Base-by-base conservation (phyloP, 1,139 yeast species). In the Hyphopichia khmerensis region DNA sequence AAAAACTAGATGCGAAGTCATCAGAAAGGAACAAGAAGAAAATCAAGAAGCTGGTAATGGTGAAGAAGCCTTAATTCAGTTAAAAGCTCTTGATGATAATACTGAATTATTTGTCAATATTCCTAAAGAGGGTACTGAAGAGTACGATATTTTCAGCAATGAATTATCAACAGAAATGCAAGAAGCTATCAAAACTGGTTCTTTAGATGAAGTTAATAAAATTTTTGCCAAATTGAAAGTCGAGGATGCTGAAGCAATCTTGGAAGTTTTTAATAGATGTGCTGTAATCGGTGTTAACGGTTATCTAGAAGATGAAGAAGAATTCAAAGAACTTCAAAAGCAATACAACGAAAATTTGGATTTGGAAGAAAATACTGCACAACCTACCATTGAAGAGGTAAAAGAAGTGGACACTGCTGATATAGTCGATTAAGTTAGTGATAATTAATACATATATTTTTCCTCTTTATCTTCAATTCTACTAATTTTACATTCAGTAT, bases 241-340 rank as follows among this genome's bases (percentile, higher is more conserved):
- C 5, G 87, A 78, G 29, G 91, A 87, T 36, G 97, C 97, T 2
- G 98, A 93, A 60, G 61, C 69, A 21, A 73, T 87, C 9, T 77
- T 93, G 53, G 91, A 84, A 46, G 62, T 80, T 42, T 81, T 93
- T 55, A 87, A 89, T 52, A 80, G 84, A 56, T 84, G 93, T 56
- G 93, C 91, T 6, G 91, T 89, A 23, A 82, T 93, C 55, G 88
- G 93, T 31, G 82, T 93, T 29, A 84, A 81, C 52, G 93, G 87
- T 9, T 70, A 85, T 48, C 66, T 88, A 45, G 93, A 88, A 54
- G 85, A 87, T 60, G 91, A 85, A 51, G 67, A 78, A 16, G 87
- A 87, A 47, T 88, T 87, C 69, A 72, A 82, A 45, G 75, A 80
- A 48, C 67, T 84, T 50, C 77, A 80, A 55, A 64, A 71, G 42